Conservation (phyloP, 1,284 basidiomycete species). For the Vanrija humicola region DNA sequence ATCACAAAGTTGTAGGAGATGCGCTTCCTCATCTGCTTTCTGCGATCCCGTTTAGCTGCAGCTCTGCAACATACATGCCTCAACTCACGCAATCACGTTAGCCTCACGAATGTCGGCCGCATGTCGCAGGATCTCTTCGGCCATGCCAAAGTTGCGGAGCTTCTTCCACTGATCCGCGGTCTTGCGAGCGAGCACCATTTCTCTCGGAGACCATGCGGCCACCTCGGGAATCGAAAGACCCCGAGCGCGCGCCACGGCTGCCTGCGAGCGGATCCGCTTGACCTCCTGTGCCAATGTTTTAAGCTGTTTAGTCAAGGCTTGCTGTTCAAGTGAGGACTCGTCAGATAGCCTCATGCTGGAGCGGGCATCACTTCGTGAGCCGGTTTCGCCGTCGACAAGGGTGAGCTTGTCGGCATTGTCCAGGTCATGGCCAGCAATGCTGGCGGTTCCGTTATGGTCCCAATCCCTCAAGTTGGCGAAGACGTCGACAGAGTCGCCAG, state of each 20-base stretch:
- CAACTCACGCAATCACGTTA: constrained; percentile 74
- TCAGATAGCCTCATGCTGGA: constrained; percentile 50
- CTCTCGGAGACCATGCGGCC: constrained; percentile 71
- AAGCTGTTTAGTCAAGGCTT: constrained; percentile 83
- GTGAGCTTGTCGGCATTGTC: constrained; percentile 13
- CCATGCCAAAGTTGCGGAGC: constrained; percentile 82
- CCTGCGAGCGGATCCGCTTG: constrained; percentile 71
- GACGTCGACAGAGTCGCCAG: constrained; percentile 33
- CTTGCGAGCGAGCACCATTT: constrained; percentile 71
- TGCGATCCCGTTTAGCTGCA: constrained; percentile 45
- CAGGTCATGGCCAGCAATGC: constrained; percentile 52
- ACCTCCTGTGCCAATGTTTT: constrained; percentile 75
- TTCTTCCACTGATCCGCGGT: constrained; percentile 80
- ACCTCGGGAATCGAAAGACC: constrained; percentile 66
- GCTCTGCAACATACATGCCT: constrained; percentile 23
- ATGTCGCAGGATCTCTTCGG: constrained; percentile 77
- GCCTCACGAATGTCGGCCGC: constrained; percentile 90
- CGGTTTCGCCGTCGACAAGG: constrained; percentile 9
- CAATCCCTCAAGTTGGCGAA: constrained; percentile 54
- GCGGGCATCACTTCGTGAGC: constrained; percentile 4
- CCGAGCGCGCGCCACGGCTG: constrained; percentile 62
- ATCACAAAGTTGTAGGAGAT: constrained; percentile 90
- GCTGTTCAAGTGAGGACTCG: constrained; percentile 80
- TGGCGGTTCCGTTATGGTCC: constrained; percentile 51
- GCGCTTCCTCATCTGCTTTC: constrained; percentile 76